These are phyloP conservation scores for Neurospora terricola DNA, from an alignment of 495 filamentous ascomycete species.

Conservation along the genomic window DNA sequence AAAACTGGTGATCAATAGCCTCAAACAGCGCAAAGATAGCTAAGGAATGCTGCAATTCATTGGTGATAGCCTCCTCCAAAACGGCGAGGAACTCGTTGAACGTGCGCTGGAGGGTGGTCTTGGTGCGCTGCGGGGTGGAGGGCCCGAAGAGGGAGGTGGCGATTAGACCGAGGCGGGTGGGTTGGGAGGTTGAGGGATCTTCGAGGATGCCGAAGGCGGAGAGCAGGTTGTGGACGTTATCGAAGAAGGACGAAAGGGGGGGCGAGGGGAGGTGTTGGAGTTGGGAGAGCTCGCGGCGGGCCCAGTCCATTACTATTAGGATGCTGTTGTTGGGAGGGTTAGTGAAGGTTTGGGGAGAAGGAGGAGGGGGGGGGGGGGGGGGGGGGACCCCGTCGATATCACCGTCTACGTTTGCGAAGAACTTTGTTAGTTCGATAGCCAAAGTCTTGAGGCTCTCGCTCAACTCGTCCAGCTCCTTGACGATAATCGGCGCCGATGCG, in stretches of 20 bases:
- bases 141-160: conserved; percentile 67
- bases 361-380: too few relatives aligned
- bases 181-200: conserved; percentile 42
- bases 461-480: conserved; percentile 70
- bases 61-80: conserved; percentile 78
- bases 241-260: conserved; percentile 54
- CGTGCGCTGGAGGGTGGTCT: conserved; percentile 66
- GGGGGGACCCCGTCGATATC: conserved; percentile 60
- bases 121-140: conserved; percentile 68
- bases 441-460: conserved; percentile 74
- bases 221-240: conserved; percentile 71
- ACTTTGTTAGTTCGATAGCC: conserved; percentile 70
- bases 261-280: conserved; percentile 39
- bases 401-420: conserved; percentile 85
- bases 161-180: conserved; percentile 55
- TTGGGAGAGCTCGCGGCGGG: conserved; percentile 62
- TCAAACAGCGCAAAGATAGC: conserved; percentile 77
- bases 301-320: conserved; percentile 91
- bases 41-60: conserved; percentile 65
- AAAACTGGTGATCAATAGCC: conserved; percentile 76
- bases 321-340: conserved; percentile 40
- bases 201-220: conserved; percentile 62
- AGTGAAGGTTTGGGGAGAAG: not conserved
- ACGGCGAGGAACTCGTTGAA: conserved; percentile 82
- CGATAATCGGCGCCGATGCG: conserved; percentile 77